Base-by-base conservation (phyloP, 768 basidiomycete genomes). In the Pholiota conissans region DNA sequence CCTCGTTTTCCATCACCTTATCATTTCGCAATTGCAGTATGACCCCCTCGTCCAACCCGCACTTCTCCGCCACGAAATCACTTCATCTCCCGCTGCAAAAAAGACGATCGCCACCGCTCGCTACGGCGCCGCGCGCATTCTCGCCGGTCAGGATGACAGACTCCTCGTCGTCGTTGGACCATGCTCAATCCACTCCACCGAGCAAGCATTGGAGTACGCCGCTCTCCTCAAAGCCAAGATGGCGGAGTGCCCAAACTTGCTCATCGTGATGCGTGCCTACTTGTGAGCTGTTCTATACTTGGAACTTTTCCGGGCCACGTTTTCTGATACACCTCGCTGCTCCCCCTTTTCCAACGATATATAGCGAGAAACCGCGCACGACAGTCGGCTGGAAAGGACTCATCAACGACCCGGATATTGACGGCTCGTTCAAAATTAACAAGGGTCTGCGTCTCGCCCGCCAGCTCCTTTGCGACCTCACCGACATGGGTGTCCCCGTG, bases 341-440 rank as follows among this genome's bases (percentile, higher is more conserved):
- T 63, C 58, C 29, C 65, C 42, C 42, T 47, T 26, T 40, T 40
- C 5, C 18, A 40, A n/a, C n/a, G 24, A 45, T 45, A 6, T 13
- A 32, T 32, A 32, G 30, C 30, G 30, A 96, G 85, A 96, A 98
- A 86, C 97, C 95, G 0, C 84, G 96, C 56, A 98, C 96, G 27
- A 98, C 95, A 2, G 95, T 98, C 48, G 95, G 95, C 64, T 98
- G 92, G 92, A 98, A 99, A 76, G 97, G 96, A 35, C 80, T 92
- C 66, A 91, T 90, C 70, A 93, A 93, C 71, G 96, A 98, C 74
- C 95, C 95, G 2, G 90, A 95, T 68, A 91, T 98, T 69, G 91
- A 98, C 68, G 93, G 92, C 53, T 89, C 92, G 53, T 98, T 93
- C 87, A 81, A 82, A 64, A 99, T 99, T 71, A 99, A 98, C 85